Evolutionary conservation across 2,329 filamentous ascomycete genomes (phyloP).

Genomic region (Claviceps sp.): DNA sequence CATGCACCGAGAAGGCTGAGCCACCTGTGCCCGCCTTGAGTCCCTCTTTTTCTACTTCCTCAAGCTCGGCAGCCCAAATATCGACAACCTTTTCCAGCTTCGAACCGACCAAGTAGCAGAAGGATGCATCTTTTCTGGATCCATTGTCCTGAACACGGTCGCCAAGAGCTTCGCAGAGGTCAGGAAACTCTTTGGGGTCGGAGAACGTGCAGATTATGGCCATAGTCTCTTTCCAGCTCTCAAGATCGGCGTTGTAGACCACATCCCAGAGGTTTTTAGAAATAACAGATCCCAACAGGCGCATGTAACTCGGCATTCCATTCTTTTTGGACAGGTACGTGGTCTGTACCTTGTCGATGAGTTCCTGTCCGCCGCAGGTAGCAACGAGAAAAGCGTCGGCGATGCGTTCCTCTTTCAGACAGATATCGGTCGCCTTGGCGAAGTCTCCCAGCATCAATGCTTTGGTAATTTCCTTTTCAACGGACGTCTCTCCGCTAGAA

Average conservation of each 20-base stretch:
- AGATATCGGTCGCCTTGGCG: conserved; percentile 76
- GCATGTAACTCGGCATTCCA: conserved; percentile 78
- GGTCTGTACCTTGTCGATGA: conserved; percentile 86
- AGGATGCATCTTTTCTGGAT: conserved; percentile 77
- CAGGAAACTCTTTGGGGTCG: conserved; percentile 78
- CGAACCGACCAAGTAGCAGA: conserved; percentile 91
- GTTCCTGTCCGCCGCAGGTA: conserved; percentile 85
- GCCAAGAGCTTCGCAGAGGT: conserved; percentile 87
- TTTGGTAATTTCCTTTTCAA: conserved; percentile 77
- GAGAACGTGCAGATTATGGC: conserved; percentile 92
- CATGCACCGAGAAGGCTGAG: conserved; percentile 84
- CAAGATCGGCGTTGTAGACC: conserved; percentile 86
- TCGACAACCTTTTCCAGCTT: conserved; percentile 94
- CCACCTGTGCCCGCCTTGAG: conserved; percentile 57
- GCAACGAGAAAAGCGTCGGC: conserved; percentile 97
- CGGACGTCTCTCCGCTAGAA: conserved; percentile 65
- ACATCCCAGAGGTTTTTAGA: conserved; percentile 97
- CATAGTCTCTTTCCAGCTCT: conserved; percentile 96
- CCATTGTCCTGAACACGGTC: conserved; percentile 75
- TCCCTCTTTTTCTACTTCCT: conserved; percentile 66
- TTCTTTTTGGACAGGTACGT: conserved; percentile 78
- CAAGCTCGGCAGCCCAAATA: conserved; percentile 85
- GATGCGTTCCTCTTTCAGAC: conserved; percentile 75
- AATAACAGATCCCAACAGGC: conserved; percentile 80
- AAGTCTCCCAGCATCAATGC: conserved; percentile 86